Conservation (phyloP, 2,329 filamentous ascomycete genomes). For the Gnomoniopsis smithogilvyi region DNA sequence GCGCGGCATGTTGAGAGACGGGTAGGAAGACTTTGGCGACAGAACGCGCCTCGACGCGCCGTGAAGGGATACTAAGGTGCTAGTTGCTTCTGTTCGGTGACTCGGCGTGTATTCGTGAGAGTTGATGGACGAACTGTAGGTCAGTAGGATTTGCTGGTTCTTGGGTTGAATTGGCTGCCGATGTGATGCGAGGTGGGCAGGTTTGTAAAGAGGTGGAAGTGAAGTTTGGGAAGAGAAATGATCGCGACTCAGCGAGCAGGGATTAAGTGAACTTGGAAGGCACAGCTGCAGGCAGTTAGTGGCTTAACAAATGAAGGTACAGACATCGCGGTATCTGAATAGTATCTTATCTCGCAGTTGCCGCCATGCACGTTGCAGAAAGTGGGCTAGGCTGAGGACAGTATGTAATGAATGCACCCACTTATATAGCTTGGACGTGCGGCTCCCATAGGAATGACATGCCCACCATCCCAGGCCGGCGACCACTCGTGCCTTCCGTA, state of each 20-base stretch:
- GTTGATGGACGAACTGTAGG: neutral
- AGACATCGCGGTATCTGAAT: neutral
- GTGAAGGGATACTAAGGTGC: slow-evolving; percentile 3
- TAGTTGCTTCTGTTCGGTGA: slow-evolving; percentile 3
- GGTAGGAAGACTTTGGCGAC: neutral
- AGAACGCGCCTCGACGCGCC: slow-evolving; percentile 40
- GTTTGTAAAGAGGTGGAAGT: neutral
- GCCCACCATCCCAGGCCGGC: too few species aligned
- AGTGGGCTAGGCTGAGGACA: too few species aligned
- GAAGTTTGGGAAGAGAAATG: neutral
- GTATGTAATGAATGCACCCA: neutral
- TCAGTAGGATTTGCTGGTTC: neutral
- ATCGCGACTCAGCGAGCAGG: neutral
- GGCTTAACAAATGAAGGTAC: neutral
- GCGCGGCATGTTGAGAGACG: slow-evolving; percentile 48
- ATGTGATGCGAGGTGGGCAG: neutral
- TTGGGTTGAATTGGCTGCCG: slow-evolving; percentile 4
- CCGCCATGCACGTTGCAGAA: too few species aligned
- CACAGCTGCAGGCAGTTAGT: neutral
- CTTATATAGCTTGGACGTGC: too few species aligned
- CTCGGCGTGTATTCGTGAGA: neutral
- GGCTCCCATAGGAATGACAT: too few species aligned
- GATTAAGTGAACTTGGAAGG: neutral
- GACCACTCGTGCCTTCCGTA: too few species aligned
- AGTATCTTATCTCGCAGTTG: neutral